phyloP scores from a whole-genome alignment of 2,329 filamentous ascomycete species.

The Pseudogymnoascus sp. region DNA sequence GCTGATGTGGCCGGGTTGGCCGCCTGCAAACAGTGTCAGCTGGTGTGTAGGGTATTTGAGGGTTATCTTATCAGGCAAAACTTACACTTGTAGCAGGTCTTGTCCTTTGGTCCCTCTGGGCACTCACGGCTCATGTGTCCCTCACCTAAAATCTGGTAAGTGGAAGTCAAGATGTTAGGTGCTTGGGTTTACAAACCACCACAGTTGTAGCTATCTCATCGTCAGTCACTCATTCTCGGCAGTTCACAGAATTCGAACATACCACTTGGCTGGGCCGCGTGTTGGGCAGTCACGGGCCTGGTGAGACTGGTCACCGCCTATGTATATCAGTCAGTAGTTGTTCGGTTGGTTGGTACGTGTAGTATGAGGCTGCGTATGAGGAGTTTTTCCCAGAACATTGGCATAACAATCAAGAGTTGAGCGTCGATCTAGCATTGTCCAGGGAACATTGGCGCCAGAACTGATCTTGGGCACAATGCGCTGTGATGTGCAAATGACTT shows the following conservation, averaged over 20 bases:
- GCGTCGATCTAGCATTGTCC: not conserved
- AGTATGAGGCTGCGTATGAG: not conserved
- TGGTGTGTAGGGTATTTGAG: not conserved
- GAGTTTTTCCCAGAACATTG: not conserved
- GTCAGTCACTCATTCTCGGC: slow-evolving; percentile 14
- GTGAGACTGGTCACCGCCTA: slow-evolving; percentile 66
- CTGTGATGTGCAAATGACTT: not conserved
- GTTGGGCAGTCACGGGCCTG: slow-evolving; percentile 83
- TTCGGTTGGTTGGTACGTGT: not conserved
- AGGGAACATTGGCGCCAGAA: slow-evolving; percentile 2
- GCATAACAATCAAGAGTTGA: not conserved
- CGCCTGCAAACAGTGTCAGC: slow-evolving; percentile 29
- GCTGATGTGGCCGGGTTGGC: slow-evolving; percentile 80
- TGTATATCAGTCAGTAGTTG: slow-evolving; percentile 6
- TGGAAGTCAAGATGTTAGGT: slow-evolving; percentile 18
- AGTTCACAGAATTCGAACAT: slow-evolving; percentile 29
- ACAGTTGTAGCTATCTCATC: slow-evolving; percentile 62
- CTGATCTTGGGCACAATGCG: not conserved
- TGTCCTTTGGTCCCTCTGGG: slow-evolving; percentile 80
- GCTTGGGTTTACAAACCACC: slow-evolving; percentile 47
- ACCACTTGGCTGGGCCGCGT: slow-evolving; percentile 77
- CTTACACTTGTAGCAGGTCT: slow-evolving; percentile 63
- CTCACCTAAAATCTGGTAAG: slow-evolving; percentile 36
- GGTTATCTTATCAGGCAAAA: not conserved
- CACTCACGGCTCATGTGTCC: slow-evolving; percentile 90